A percentile compares a stretch with the other conserved stretches of the same genome.
These are phyloP conservation scores for Diplodia mutila DNA, from an alignment of 2,329 filamentous ascomycete species.

Conservation along the genomic window DNA sequence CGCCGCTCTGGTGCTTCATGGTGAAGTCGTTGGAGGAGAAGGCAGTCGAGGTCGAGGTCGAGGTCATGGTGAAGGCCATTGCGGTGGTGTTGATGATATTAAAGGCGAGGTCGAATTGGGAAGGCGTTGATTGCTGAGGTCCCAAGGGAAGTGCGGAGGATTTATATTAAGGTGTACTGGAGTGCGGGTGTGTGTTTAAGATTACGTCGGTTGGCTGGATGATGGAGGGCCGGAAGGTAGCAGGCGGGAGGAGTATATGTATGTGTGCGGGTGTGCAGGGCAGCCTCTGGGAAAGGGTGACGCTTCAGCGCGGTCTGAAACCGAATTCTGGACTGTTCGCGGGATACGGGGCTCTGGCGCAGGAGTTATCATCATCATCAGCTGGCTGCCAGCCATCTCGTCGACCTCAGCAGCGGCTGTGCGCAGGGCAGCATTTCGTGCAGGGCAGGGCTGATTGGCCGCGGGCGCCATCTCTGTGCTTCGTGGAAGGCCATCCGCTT, in stretches of 20 bases:
- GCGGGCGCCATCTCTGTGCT: slow-evolving; percentile 1
- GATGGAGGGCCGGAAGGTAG: slow-evolving; percentile 14
- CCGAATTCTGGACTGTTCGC: slow-evolving; percentile 20
- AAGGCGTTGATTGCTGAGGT: background rate
- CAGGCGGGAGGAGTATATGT: slow-evolving; percentile 14
- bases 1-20: slow-evolving; percentile 14
- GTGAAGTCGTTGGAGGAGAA: background rate
- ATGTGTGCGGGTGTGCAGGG: background rate
- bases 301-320: slow-evolving; percentile 17
- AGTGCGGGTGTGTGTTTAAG: background rate
- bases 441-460: slow-evolving; percentile 17
- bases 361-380: slow-evolving; percentile 18
- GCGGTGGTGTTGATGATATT: background rate
- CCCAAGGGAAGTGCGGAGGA: background rate
- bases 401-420: slow-evolving; percentile 17
- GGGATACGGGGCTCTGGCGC: slow-evolving; percentile 12
- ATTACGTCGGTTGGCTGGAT: slow-evolving; percentile 11
- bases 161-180: slow-evolving; percentile 14
- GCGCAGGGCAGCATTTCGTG: slow-evolving; percentile 20
- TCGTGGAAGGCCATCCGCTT: slow-evolving; percentile 14
- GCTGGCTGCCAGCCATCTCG: slow-evolving; percentile 9
- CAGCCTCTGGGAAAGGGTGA: slow-evolving; percentile 8
- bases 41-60: background rate
- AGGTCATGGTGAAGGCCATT: slow-evolving; percentile 4
- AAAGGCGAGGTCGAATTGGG: slow-evolving; percentile 15